Conservation (phyloP, 257 asterid species). For the Solanum rostratum region DNA sequence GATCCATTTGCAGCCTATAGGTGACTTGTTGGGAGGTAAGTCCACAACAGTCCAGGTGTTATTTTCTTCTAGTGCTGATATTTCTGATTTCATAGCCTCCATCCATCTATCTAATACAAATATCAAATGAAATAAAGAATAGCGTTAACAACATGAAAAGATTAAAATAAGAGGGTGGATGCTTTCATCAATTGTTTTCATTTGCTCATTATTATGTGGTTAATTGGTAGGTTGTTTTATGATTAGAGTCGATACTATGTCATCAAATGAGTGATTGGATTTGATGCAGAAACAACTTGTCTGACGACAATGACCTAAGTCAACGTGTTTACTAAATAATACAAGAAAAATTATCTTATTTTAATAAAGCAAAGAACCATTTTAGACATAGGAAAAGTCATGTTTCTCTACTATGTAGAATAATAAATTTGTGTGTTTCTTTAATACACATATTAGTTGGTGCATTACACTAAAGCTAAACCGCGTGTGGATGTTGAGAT, state of each 20-base stretch:
- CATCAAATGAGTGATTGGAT: not conserved
- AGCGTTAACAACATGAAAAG: not conserved
- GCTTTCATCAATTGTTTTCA: not conserved
- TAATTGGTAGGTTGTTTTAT: not conserved
- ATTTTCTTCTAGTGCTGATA: no score
- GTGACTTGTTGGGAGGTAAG: no score
- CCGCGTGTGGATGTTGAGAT: not conserved
- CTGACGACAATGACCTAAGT: not conserved
- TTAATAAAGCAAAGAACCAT: not conserved
- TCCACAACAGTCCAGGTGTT: no score
- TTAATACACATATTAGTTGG: not conserved
- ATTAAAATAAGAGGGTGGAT: not conserved
- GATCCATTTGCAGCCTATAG: no score
- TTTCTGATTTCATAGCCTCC: no score
- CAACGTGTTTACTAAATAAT: not conserved
- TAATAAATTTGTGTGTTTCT: no score
- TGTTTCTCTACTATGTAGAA: not conserved
- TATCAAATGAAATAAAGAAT: not conserved
- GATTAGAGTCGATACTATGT: not conserved
- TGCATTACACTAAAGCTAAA: not conserved
- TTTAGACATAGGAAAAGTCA: not conserved
- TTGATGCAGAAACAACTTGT: not conserved
- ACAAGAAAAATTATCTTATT: not conserved
- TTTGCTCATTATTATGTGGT: not conserved
- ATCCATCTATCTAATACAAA: no score